Base-by-base conservation (phyloP, 2,329 filamentous ascomycete genomes). In the Trichoderma oligosporum region DNA sequence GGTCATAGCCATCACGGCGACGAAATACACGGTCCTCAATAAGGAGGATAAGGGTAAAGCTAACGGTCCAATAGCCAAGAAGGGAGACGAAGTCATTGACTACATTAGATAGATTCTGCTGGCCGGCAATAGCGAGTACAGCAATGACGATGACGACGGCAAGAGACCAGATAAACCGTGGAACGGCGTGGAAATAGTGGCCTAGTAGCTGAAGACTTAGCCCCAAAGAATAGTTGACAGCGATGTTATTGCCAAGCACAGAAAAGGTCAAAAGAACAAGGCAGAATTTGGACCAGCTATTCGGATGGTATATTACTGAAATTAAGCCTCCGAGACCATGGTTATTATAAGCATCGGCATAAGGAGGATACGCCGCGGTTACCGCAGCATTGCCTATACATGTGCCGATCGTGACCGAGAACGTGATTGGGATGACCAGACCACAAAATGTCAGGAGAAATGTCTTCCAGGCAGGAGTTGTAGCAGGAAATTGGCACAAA, bases 31-130 rank as follows among this genome's bases (percentile, higher is more conserved):
- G 58, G 25, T 64, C 60, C 29, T 64, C 62, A n/a, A 64, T 54
- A 36, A 64, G 44, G 9, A 64, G 56, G 25, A 64, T 60, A 12
- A 58, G 41, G 16, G 60, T 61, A 27, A 64, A 64, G 9, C 60
- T 61, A 24, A 64, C 45, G 2, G 62, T 64, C 62, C 62, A 64
- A 38, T 64, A 62, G 3, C 63, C 62, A 4, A 64, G 60, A 2
- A 65, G 60, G 2, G 62, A 61, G 4, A 64, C 58, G 7, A 65
- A 58, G 27, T 64, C 59, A 36, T 63, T 61, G 20, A 64, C 57
- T 11, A 64, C 61, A 14, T 58, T 55, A 18, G 61, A 61, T 5
- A 64, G 51, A 2, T 57, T 60, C 29, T 64, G 60, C n/a, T 61
- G 61, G 12, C 63, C 63, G 2, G 59, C 61, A 31, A 61, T 62